These are phyloP conservation scores for Aspergillus thermomutatus DNA, from an alignment of 2,329 filamentous ascomycete genomes.

Conservation along the genomic window DNA sequence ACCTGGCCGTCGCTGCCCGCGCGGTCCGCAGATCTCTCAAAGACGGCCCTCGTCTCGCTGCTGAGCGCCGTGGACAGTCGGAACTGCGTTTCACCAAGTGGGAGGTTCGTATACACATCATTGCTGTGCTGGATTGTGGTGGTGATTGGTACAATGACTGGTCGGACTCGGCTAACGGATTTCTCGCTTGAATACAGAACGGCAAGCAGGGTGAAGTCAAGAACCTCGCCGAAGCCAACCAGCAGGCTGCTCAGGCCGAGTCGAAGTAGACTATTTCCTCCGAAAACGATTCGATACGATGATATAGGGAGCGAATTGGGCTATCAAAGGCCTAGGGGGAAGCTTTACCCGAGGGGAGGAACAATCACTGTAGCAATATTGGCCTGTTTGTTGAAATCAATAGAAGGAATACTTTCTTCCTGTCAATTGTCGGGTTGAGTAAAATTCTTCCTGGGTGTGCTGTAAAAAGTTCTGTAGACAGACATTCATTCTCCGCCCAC, in stretches of 20 bases:
- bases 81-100: conserved; percentile 92
- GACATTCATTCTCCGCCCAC: not conserved
- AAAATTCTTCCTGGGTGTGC: not conserved
- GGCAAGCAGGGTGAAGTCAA: conserved; percentile 91
- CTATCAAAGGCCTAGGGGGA: conserved; percentile 10
- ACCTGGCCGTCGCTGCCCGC: conserved; percentile 91
- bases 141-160: conserved; percentile 4
- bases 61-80: conserved; percentile 85
- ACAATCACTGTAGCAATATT: conserved; percentile 39
- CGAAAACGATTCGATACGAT: conserved; percentile 15
- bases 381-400: conserved; percentile 27
- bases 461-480: not conserved
- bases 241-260: conserved; percentile 41
- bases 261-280: conserved; percentile 36
- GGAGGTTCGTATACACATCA: conserved; percentile 66
- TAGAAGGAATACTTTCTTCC: conserved; percentile 25
- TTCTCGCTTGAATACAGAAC: conserved; percentile 58
- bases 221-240: conserved; percentile 61
- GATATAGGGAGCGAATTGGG: conserved; percentile 18
- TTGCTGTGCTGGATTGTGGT: not conserved
- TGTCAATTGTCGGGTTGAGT: not conserved
- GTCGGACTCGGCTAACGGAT: conserved; percentile 28
- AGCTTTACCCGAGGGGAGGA: conserved; percentile 19
- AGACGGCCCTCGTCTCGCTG: conserved; percentile 82
- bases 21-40: conserved; percentile 95